Conservation (phyloP, 2,329 filamentous ascomycete genomes). For the Arthroderma uncinatum region DNA sequence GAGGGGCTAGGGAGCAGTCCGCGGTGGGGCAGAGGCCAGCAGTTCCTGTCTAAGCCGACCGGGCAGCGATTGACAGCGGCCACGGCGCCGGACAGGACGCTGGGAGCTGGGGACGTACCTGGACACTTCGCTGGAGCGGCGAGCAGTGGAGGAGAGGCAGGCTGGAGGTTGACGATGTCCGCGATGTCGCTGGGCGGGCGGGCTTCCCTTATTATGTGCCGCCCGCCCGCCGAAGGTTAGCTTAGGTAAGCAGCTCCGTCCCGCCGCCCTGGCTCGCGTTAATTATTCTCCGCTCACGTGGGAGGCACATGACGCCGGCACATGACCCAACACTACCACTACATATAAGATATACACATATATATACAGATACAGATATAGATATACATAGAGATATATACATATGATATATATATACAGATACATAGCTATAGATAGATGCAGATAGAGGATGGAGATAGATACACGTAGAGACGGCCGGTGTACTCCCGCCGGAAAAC, state of each 20-base stretch:
- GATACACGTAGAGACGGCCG: background rate
- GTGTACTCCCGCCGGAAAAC: background rate
- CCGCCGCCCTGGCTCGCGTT: background rate
- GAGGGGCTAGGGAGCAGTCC: background rate
- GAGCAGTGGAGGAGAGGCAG: background rate
- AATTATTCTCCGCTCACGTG: conserved; percentile 6
- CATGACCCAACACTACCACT: too few species aligned
- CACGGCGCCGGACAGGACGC: background rate
- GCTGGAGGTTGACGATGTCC: background rate
- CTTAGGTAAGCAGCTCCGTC: background rate
- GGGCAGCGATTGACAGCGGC: background rate
- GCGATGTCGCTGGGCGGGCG: background rate
- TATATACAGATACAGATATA: too few species aligned
- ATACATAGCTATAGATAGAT: too few species aligned
- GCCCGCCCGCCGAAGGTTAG: background rate
- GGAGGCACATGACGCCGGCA: background rate
- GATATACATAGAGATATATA: too few species aligned
- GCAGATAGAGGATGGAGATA: too few species aligned
- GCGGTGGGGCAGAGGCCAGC: background rate
- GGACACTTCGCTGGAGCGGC: background rate
- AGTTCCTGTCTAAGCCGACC: background rate
- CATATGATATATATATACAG: too few species aligned
- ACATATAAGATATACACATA: too few species aligned
- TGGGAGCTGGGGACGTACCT: background rate
- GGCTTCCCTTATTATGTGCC: background rate